Percentiles rank a stretch among this genome's conserved stretches.
These are phyloP conservation scores for Schrenkiella parvula DNA, from an alignment of 345 rosid species.

Conservation along the genomic window DNA sequence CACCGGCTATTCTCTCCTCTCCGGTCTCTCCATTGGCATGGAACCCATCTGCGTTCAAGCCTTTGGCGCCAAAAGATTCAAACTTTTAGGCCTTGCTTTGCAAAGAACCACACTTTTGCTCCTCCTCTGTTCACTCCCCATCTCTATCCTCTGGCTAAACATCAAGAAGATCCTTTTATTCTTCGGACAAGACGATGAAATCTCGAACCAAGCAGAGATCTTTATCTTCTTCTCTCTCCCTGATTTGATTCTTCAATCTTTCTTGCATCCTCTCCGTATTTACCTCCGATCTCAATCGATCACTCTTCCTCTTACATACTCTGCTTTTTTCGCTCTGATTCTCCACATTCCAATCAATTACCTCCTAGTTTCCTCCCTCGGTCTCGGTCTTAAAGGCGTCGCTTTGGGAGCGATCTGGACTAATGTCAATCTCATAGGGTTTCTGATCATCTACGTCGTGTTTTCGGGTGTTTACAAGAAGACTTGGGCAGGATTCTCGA, in stretches of 20 bases:
- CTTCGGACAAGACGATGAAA: constrained; percentile 57
- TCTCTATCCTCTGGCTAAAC: constrained; percentile 68
- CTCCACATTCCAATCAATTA: constrained; percentile 69
- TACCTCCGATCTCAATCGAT: constrained; percentile 75
- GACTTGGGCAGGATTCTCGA: constrained; percentile 62
- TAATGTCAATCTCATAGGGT: constrained; percentile 56
- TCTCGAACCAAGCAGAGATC: constrained; percentile 58
- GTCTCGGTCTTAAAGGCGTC: constrained; percentile 67
- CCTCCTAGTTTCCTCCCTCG: constrained; percentile 50
- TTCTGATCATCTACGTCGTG: constrained; percentile 48
- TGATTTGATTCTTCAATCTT: constrained; percentile 61
- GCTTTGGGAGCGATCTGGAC: constrained; percentile 74
- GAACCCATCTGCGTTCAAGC: constrained; percentile 94
- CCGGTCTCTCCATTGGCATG: constrained; percentile 90
- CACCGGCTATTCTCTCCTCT: constrained; percentile 84
- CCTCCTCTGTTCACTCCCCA: constrained; percentile 51
- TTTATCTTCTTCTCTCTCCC: constrained; percentile 73
- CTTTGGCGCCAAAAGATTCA: constrained; percentile 70
- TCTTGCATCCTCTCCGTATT: constrained; percentile 73
- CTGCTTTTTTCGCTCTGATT: constrained; percentile 54
- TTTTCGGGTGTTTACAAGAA: constrained; percentile 53
- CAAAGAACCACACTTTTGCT: constrained; percentile 67
- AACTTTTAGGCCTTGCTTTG: constrained; percentile 67
- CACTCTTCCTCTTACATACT: constrained; percentile 63
- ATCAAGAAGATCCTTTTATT: constrained; percentile 57